These are phyloP conservation scores for Adansonia gregorii DNA, from an alignment of 441 rosid species.

Conservation along the genomic window DNA sequence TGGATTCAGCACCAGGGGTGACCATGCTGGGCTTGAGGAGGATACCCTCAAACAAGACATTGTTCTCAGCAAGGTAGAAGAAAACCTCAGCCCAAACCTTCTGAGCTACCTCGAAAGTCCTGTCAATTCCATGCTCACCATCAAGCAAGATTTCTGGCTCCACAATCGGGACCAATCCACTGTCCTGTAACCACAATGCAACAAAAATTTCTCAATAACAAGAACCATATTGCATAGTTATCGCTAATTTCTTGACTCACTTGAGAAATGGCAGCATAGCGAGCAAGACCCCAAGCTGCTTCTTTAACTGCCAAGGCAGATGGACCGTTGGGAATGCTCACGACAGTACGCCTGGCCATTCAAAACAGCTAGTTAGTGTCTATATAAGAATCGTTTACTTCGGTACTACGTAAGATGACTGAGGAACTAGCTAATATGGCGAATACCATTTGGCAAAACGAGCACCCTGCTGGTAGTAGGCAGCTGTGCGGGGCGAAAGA, in stretches of 20 bases:
- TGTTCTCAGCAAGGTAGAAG: slow-evolving; percentile 90
- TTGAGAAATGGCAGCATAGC: slow-evolving; percentile 91
- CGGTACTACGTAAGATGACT: no score
- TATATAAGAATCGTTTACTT: not conserved
- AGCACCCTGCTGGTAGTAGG: slow-evolving; percentile 95
- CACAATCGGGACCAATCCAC: slow-evolving; percentile 89
- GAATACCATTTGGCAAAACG: slow-evolving; percentile 92
- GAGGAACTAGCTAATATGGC: not conserved
- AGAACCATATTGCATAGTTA: no score
- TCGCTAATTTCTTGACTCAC: slow-evolving; percentile 32
- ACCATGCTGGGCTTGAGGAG: slow-evolving; percentile 98
- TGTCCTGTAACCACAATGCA: slow-evolving; percentile 56
- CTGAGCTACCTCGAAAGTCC: slow-evolving; percentile 84
- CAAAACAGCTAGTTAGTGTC: not conserved
- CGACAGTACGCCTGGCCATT: slow-evolving; percentile 82
- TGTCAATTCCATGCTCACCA: slow-evolving; percentile 84
- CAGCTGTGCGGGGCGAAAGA: slow-evolving; percentile 83
- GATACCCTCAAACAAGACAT: slow-evolving; percentile 86
- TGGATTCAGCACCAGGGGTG: slow-evolving; percentile 92
- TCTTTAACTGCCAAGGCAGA: slow-evolving; percentile 91
- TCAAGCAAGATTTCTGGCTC: slow-evolving; percentile 96
- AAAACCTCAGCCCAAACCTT: slow-evolving; percentile 95
- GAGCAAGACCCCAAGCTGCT: slow-evolving; percentile 99
- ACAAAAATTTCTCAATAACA: not conserved
- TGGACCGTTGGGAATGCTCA: slow-evolving; percentile 97